These are phyloP conservation scores for Edaphochlamys debaryana DNA, from an alignment of 139 green algal genomes.

Conservation along the genomic window DNA sequence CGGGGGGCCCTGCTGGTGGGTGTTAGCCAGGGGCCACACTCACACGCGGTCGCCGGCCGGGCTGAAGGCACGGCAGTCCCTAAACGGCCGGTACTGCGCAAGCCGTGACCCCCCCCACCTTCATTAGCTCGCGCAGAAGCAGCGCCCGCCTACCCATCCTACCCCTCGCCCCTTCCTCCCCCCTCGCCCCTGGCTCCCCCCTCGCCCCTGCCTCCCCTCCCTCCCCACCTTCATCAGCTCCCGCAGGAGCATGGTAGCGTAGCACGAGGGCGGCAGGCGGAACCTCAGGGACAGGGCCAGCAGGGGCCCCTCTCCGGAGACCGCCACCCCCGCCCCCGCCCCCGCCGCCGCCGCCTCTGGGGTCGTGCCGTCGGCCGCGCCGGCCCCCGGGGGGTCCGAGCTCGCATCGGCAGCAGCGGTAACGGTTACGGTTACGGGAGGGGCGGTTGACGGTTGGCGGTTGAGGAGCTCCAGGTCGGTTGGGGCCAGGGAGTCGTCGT, in stretches of 20 bases:
- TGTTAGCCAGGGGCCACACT: too few relatives aligned
- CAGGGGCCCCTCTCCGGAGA: constrained; percentile 11
- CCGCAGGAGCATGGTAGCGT: constrained; percentile 95
- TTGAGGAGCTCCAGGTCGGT: constrained; percentile 64
- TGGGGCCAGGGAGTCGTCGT: constrained; percentile 64
- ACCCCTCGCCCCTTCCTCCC: background rate
- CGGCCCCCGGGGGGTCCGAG: background rate
- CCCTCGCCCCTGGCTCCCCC: too few relatives aligned
- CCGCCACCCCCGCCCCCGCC: background rate
- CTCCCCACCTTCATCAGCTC: constrained; percentile 75
- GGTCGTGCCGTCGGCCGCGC: background rate
- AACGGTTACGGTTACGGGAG: background rate
- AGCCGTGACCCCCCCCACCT: too few relatives aligned
- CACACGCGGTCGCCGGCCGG: too few relatives aligned
- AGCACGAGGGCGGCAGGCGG: constrained; percentile 81
- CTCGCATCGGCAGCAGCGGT: background rate
- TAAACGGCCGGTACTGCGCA: background rate
- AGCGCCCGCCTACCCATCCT: background rate
- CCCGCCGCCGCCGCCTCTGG: background rate
- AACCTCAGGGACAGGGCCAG: constrained; percentile 83
- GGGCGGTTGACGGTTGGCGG: too few relatives aligned
- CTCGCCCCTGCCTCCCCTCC: background rate
- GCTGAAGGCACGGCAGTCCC: background rate
- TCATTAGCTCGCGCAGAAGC: background rate
- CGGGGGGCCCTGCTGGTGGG: background rate